A percentile compares a stretch with the other conserved stretches of the same genome.
Evolutionary conservation across 148 eudicot genomes (phyloP).

Genomic region (Amaranthus palmeri): DNA sequence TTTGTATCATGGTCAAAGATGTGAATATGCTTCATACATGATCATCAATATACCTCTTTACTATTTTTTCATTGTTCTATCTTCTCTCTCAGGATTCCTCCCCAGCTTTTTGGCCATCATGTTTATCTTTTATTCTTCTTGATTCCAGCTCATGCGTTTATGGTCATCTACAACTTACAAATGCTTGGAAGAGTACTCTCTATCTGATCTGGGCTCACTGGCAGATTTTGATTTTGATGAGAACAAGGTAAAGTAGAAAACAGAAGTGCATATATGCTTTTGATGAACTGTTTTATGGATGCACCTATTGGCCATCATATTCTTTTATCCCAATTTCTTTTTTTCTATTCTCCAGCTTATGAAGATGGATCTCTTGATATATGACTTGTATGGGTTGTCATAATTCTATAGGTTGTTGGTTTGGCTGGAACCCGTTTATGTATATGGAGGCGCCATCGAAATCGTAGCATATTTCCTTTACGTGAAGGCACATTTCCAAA

Average conservation of each 20-base stretch:
- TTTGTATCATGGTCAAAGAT: background rate
- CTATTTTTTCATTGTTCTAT: background rate
- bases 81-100: background rate
- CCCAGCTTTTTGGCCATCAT: background rate
- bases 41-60: background rate
- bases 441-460: slow-evolving; percentile 67
- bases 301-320: background rate
- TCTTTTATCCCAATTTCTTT: background rate
- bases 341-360: background rate
- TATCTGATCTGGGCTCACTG: slow-evolving; percentile 46
- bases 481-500: slow-evolving; percentile 59
- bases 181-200: slow-evolving; percentile 66
- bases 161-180: slow-evolving; percentile 76
- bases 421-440: slow-evolving; percentile 72
- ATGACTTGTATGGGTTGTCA: slow-evolving; percentile 2
- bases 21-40: background rate
- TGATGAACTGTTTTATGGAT: background rate
- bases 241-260: slow-evolving; percentile 55
- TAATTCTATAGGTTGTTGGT: slow-evolving; percentile 62
- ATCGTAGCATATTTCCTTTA: slow-evolving; percentile 55
- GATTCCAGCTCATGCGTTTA: slow-evolving; percentile 73
- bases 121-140: background rate
- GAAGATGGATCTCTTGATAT: background rate
- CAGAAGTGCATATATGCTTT: background rate
- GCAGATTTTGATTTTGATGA: slow-evolving; percentile 93